Conservation (phyloP, 257 asterid genomes). For the Nicotiana tomentosiformis region DNA sequence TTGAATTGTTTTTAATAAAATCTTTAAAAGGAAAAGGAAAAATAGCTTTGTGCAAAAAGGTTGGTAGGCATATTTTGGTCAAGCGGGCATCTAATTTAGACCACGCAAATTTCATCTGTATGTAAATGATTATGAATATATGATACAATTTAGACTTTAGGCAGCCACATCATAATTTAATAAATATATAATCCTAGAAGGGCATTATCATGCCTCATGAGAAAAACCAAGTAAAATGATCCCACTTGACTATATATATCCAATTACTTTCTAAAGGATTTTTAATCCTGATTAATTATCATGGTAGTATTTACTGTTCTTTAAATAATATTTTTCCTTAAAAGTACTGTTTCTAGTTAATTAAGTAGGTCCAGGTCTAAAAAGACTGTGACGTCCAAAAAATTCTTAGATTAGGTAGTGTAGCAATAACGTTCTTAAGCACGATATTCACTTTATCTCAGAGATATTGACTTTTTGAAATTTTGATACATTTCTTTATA, state of each 20-base stretch:
- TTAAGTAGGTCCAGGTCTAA: background rate
- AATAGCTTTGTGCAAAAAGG: background rate
- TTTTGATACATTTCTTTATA: background rate
- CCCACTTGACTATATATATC: background rate
- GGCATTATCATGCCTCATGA: background rate
- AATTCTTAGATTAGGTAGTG: background rate
- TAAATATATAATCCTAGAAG: background rate
- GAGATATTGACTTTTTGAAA: background rate
- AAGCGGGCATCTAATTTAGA: background rate
- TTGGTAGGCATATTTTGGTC: background rate
- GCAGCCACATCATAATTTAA: background rate
- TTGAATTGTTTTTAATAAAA: background rate
- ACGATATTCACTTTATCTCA: background rate
- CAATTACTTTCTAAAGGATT: background rate
- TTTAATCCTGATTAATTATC: background rate
- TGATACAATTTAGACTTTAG: background rate
- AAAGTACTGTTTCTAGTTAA: background rate
- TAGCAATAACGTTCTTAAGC: background rate
- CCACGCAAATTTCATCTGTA: background rate
- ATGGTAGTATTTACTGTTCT: background rate
- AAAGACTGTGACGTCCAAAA: background rate
- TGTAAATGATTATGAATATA: background rate
- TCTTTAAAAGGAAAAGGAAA: background rate
- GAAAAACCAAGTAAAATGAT: background rate
- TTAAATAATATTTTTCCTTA: background rate